Percentiles rank a stretch among this genome's conserved stretches.
These are phyloP conservation scores for Tuber borchii DNA, from an alignment of 495 filamentous ascomycete species.

Conservation along the genomic window DNA sequence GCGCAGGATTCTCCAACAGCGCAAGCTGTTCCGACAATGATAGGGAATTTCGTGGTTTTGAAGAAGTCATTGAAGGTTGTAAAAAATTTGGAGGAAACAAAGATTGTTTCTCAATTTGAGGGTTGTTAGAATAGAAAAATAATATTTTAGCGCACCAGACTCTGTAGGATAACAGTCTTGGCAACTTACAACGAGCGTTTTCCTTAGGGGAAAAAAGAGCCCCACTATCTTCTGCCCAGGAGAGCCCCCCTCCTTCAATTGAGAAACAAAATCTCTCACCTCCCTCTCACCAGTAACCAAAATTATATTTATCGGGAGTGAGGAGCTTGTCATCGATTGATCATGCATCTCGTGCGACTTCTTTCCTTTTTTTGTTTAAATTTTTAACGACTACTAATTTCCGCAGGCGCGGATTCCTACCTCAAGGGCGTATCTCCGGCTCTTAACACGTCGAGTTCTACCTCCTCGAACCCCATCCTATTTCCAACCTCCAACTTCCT, in stretches of 20 bases:
- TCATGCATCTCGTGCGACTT: not conserved
- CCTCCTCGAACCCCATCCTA: slow-evolving; percentile 13
- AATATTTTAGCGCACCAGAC: slow-evolving; percentile 31
- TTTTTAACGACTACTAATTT: not conserved
- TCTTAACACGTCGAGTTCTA: slow-evolving; percentile 20
- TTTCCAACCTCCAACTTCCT: slow-evolving; percentile 45
- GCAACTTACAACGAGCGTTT: not conserved
- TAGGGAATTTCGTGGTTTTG: slow-evolving; percentile 33
- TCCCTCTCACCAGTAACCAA: not conserved
- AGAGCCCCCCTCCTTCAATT: not conserved
- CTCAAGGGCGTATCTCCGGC: slow-evolving; percentile 17
- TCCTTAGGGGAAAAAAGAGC: not conserved
- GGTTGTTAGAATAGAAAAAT: not conserved
- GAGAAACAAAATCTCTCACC: not conserved
- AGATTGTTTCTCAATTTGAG: slow-evolving; percentile 6
- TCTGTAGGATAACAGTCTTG: slow-evolving; percentile 2
- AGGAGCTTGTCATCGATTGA: not conserved
- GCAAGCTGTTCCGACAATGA: slow-evolving; percentile 61
- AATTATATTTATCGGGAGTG: not conserved
- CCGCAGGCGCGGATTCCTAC: slow-evolving; percentile 18
- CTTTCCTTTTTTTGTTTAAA: not conserved
- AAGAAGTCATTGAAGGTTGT: slow-evolving; percentile 30
- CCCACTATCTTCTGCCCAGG: not conserved
- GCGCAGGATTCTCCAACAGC: slow-evolving; percentile 57
- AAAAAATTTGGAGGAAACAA: slow-evolving; percentile 3